Percentiles rank a stretch among this genome's conserved stretches.
phyloP scores from a whole-genome alignment of 2,329 filamentous ascomycete species.

The Aureobasidium leucospermi region DNA sequence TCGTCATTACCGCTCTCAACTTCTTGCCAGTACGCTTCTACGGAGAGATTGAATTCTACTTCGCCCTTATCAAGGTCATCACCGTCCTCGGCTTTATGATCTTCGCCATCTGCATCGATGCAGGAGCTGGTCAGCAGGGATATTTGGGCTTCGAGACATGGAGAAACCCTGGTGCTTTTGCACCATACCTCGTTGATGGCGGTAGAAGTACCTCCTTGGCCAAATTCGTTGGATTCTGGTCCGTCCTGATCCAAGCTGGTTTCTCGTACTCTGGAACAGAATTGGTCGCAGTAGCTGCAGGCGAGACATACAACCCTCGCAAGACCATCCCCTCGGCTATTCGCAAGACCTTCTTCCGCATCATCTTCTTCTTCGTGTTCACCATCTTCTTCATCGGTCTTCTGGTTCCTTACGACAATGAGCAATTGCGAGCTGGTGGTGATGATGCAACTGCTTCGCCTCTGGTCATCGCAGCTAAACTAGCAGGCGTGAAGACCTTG shows the following conservation, averaged over 20 bases:
- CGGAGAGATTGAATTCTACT: constrained; percentile 50
- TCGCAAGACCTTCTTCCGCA: constrained; percentile 31
- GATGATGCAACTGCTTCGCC: constrained; percentile 46
- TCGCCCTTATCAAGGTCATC: constrained; percentile 45
- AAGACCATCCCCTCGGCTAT: constrained; percentile 35
- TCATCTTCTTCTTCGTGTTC: constrained; percentile 31
- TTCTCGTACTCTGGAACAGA: constrained; percentile 53
- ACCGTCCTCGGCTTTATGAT: constrained; percentile 41
- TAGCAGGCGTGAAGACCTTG: constrained; percentile 53
- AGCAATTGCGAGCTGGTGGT: constrained; percentile 28
- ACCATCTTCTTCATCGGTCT: constrained; percentile 30
- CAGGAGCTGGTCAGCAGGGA: constrained; percentile 41
- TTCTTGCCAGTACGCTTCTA: constrained; percentile 44
- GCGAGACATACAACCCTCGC: constrained; percentile 40
- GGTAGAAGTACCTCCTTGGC: constrained; percentile 21
- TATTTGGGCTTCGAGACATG: constrained; percentile 54
- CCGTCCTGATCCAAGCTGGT: constrained; percentile 49
- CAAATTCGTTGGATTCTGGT: constrained; percentile 43
- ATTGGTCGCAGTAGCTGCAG: constrained; percentile 46
- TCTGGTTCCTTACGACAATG: constrained; percentile 28
- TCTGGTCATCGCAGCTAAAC: constrained; percentile 58
- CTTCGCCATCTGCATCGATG: constrained; percentile 35
- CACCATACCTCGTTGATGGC: constrained; percentile 23
- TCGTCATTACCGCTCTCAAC: constrained; percentile 39
- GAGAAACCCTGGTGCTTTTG: constrained; percentile 36